phyloP scores from a whole-genome alignment of 2,329 filamentous ascomycete species.

The Calonectria leucothoes region DNA sequence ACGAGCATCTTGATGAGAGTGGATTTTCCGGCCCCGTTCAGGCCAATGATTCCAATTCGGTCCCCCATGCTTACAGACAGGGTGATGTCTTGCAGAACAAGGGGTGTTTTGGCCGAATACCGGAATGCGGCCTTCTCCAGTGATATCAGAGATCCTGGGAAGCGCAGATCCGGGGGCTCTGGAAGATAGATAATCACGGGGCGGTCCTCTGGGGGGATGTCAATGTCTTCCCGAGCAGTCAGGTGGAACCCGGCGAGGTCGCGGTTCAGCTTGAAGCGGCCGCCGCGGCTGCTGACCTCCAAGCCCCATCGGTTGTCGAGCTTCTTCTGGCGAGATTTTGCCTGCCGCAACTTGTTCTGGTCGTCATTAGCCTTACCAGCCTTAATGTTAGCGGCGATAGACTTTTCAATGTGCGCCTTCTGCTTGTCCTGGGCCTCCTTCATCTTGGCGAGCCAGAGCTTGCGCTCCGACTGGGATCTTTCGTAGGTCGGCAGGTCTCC shows the following conservation, averaged over 20 bases:
- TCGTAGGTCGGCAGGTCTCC: slow-evolving; percentile 82
- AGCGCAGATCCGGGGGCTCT: slow-evolving; percentile 75
- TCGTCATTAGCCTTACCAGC: slow-evolving; percentile 82
- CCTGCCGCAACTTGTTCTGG: slow-evolving; percentile 87
- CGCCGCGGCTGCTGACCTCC: slow-evolving; percentile 77
- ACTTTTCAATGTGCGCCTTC: slow-evolving; percentile 82
- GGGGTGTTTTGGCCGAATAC: slow-evolving; percentile 59
- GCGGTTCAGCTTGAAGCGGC: slow-evolving; percentile 83
- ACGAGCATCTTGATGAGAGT: slow-evolving; percentile 80
- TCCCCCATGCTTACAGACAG: slow-evolving; percentile 80
- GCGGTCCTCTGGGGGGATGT: slow-evolving; percentile 73
- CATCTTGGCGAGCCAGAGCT: slow-evolving; percentile 77
- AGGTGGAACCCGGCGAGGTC: slow-evolving; percentile 74
- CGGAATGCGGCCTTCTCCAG: slow-evolving; percentile 76
- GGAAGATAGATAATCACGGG: slow-evolving; percentile 69
- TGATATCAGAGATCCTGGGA: slow-evolving; percentile 79
- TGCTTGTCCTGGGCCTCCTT: slow-evolving; percentile 86
- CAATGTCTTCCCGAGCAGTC: slow-evolving; percentile 73
- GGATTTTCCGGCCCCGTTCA: slow-evolving; percentile 87
- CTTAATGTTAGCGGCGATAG: slow-evolving; percentile 79
- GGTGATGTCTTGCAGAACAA: slow-evolving; percentile 71
- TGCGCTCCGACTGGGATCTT: slow-evolving; percentile 73
- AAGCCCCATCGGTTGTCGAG: slow-evolving; percentile 85
- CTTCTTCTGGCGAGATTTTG: slow-evolving; percentile 86
- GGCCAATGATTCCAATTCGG: slow-evolving; percentile 78